Percentiles rank a stretch among this genome's conserved stretches.
Conservation (phyloP, 257 asterid genomes). For the Solanum bulbocastanum region DNA sequence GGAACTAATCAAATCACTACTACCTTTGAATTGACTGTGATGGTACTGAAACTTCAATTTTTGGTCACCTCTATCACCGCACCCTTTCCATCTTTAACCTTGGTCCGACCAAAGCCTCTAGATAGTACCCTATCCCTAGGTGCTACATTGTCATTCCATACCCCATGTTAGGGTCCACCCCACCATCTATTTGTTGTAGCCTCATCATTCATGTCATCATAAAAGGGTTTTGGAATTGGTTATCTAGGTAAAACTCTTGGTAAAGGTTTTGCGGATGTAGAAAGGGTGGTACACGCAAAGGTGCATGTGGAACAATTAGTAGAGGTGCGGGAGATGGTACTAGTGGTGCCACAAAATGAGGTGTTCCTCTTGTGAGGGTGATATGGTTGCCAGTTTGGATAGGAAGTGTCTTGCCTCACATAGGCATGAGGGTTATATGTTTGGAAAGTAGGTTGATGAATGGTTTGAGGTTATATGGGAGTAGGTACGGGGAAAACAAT, state of each 20-base stretch:
- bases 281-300: not conserved
- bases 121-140: not conserved
- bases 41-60: not conserved
- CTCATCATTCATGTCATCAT: not conserved
- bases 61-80: not conserved
- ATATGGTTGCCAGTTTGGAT: not conserved
- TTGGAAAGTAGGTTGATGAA: not conserved
- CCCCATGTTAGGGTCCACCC: not conserved
- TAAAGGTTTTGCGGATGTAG: not conserved
- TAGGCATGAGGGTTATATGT: not conserved
- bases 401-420: not conserved
- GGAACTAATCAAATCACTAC: not conserved
- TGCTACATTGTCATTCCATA: not conserved
- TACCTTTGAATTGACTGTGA: not conserved
- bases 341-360: not conserved
- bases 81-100: not conserved
- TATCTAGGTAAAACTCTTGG: not conserved
- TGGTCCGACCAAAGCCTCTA: not conserved
- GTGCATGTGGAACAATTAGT: not conserved
- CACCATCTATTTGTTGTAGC: not conserved
- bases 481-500: not conserved
- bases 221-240: not conserved
- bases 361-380: not conserved
- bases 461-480: not conserved
- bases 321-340: not conserved